Evolutionary conservation across 2,329 filamentous ascomycete species (phyloP), one percentile per base, ranked within the genome.

Genomic region (Bimuria novae-zelandiae): DNA sequence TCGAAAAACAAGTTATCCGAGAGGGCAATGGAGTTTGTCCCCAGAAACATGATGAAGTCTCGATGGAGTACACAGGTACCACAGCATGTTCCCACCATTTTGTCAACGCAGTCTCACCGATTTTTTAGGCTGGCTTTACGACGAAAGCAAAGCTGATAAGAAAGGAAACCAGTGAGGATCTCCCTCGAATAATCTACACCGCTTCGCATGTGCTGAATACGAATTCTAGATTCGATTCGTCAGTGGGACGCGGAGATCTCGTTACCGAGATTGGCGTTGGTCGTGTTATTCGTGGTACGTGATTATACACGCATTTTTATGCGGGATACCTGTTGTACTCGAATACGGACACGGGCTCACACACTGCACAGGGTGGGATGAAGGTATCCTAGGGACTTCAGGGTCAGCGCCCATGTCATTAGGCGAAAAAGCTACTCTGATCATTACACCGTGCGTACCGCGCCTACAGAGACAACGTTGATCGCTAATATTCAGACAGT

Each of bases 381-480:
- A 96, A 77, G 92, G 89, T 62, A 92, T 97, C 48, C 62, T 79
- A 45, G 72, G 64, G 51, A 68, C 65, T 22, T 64, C 63, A 37
- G 54, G 44, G n/a, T 55, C 43, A 44, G 48, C 54, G 33, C 80
- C 85, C 71, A 97, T 99, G 93, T 87, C 88, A 72, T 80, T 96
- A 54, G 92, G 93, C 73, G 93, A 97, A 83, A 93, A 90, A 80
- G 87, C 91, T 49, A 89, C 85, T 46, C 82, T 99, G 60, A 88
- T 87, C 63, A 97, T 97, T 71, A 83, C 87, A 59, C 81, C 83
- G 88, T 92, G 82, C 75, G 83, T 68, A 56, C 55, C 48, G 33
- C 56, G 43, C 33, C 33, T 23, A 23, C 19, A 14, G 11, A 33
- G 25, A n/a, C 23, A 21, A 23, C 39, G 21, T 47, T 16, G 39